phyloP scores from a whole-genome alignment of 2,329 filamentous ascomycete genomes.

The Fusarium sp. region DNA sequence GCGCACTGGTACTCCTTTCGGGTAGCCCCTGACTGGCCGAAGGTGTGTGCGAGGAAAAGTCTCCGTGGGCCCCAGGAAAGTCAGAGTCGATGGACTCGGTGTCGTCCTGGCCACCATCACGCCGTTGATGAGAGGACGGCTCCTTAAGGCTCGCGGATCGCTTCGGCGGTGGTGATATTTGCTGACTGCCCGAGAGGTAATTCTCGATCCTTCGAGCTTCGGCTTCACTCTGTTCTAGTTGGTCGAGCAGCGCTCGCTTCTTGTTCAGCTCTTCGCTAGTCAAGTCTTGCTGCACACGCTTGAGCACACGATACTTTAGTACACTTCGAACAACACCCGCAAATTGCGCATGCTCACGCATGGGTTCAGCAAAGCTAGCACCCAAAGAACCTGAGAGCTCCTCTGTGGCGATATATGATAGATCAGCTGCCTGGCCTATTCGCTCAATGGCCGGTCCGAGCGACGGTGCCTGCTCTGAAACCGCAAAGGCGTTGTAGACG shows the following conservation, averaged over 20 bases:
- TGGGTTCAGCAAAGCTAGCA: conserved; percentile 94
- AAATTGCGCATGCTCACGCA: conserved; percentile 97
- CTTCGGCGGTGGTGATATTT: conserved; percentile 68
- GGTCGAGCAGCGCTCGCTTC: conserved; percentile 83
- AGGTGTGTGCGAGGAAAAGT: conserved; percentile 69
- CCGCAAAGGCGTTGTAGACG: conserved; percentile 95
- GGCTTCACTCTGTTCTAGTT: conserved; percentile 91
- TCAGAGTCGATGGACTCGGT: conserved; percentile 94
- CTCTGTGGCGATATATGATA: conserved; percentile 94
- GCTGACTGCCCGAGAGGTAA: conserved; percentile 81
- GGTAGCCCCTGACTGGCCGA: conserved; percentile 79
- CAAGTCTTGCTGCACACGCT: conserved; percentile 97
- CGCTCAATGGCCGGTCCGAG: conserved; percentile 94
- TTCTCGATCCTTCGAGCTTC: conserved; percentile 95
- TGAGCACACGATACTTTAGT: conserved; percentile 87
- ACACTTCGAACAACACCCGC: conserved; percentile 92
- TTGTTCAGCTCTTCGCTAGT: conserved; percentile 92
- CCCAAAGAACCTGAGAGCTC: conserved; percentile 89
- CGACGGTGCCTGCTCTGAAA: conserved; percentile 90
- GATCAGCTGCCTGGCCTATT: conserved; percentile 92
- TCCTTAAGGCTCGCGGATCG: conserved; percentile 73
- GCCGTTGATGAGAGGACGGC: conserved; percentile 58
- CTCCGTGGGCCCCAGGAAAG: conserved; percentile 89
- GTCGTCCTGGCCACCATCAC: conserved; percentile 74
- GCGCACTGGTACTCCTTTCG: conserved; percentile 57